These are phyloP conservation scores for Fusarium drepaniforme DNA, from an alignment of 2,329 filamentous ascomycete genomes.

Conservation along the genomic window DNA sequence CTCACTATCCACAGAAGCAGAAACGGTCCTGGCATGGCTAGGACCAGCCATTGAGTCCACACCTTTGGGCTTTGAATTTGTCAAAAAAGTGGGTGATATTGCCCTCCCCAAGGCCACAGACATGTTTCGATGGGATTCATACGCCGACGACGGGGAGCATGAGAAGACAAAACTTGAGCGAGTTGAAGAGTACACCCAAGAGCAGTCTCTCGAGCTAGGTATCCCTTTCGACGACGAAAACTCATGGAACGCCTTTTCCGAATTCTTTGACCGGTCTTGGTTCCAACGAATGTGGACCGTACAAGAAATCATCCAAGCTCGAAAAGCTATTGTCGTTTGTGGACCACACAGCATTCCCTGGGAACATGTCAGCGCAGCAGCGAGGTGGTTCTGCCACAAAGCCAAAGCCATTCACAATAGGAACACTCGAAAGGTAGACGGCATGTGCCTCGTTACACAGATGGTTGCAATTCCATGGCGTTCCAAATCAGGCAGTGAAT, in stretches of 20 bases:
- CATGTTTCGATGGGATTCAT: slow-evolving; percentile 27
- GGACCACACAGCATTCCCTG: slow-evolving; percentile 19
- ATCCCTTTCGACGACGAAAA: slow-evolving; percentile 24
- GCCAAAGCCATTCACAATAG: slow-evolving; percentile 1
- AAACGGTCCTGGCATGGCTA: slow-evolving; percentile 34
- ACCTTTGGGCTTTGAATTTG: background rate
- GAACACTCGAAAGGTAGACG: slow-evolving; percentile 9
- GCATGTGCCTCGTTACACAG: slow-evolving; percentile 11
- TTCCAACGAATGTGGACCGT: slow-evolving; percentile 39
- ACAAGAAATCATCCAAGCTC: slow-evolving; percentile 38
- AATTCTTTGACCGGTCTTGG: slow-evolving; percentile 35
- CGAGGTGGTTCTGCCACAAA: slow-evolving; percentile 32
- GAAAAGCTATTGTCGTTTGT: slow-evolving; percentile 30
- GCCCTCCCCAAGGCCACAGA: slow-evolving; percentile 29
- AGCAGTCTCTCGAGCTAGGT: slow-evolving; percentile 18
- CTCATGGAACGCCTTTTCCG: slow-evolving; percentile 18
- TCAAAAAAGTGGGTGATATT: slow-evolving; percentile 24
- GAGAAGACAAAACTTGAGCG: slow-evolving; percentile 22
- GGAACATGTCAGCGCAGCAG: slow-evolving; percentile 29
- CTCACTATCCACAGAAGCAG: slow-evolving; percentile 23
- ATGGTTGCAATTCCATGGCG: slow-evolving; percentile 33
- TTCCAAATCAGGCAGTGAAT: slow-evolving; percentile 20
- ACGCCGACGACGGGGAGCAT: background rate
- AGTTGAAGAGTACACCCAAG: slow-evolving; percentile 9
- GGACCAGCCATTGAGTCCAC: slow-evolving; percentile 20